phyloP scores from a whole-genome alignment of 805 yeast species.

The Barnettozyma sucrosica region DNA sequence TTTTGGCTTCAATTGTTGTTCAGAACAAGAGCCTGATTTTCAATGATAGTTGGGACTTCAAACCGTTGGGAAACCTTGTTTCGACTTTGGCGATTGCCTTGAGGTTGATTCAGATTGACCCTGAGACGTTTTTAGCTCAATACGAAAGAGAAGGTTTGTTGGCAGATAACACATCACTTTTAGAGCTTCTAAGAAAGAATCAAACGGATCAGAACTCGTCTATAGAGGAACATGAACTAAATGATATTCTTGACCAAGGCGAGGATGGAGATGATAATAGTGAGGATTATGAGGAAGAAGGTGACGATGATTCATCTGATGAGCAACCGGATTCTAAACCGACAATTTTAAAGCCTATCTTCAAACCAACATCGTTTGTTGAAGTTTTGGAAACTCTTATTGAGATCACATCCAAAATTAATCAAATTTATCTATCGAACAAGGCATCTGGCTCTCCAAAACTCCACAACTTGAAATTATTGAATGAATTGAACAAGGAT shows the following conservation, averaged over 20 bases:
- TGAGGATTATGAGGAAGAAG: constrained; percentile 21
- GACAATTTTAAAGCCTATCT: constrained; percentile 5
- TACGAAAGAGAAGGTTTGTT: constrained; percentile 74
- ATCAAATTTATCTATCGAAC: constrained; percentile 24
- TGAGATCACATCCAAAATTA: constrained; percentile 24
- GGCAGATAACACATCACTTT: constrained; percentile 38
- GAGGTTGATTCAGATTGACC: constrained; percentile 37
- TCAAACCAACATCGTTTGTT: constrained; percentile 8
- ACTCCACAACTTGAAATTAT: constrained; percentile 24
- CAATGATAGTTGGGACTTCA: constrained; percentile 14
- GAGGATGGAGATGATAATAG: constrained; percentile 14
- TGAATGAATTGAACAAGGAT: constrained; percentile 23
- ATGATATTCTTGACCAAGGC: constrained; percentile 14
- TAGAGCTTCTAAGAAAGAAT: constrained; percentile 22
- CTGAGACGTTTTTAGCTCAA: constrained; percentile 37
- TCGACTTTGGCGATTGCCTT: constrained; percentile 47
- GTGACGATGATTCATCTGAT: constrained; percentile 17
- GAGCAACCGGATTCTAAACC: not conserved
- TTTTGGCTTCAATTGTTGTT: constrained; percentile 57
- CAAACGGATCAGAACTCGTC: not conserved
- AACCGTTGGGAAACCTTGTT: constrained; percentile 36
- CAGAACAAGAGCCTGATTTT: constrained; percentile 38
- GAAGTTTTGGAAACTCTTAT: constrained; percentile 11
- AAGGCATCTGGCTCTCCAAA: constrained; percentile 23
- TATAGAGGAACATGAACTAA: constrained; percentile 25